These are phyloP conservation scores for Cornus florida DNA, from an alignment of 148 eudicot genomes.

Conservation along the genomic window DNA sequence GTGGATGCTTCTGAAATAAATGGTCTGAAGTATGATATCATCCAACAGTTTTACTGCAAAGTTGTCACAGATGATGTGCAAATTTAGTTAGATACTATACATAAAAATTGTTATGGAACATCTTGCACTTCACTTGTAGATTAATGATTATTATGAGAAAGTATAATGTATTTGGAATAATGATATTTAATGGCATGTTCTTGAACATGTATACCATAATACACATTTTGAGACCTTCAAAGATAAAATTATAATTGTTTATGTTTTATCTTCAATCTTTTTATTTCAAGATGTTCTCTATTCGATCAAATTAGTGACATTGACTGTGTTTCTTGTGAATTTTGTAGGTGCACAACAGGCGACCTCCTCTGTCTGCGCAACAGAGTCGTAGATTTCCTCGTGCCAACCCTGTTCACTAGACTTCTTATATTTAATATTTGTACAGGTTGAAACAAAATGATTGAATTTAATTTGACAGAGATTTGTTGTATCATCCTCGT, in stretches of 20 bases:
- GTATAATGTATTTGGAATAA: background rate
- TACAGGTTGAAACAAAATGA: background rate
- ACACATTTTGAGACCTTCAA: background rate
- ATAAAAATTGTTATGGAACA: too few relatives aligned
- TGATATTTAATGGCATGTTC: background rate
- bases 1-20: background rate
- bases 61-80: background rate
- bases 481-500: too few relatives aligned
- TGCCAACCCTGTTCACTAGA: conserved; percentile 27
- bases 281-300: background rate
- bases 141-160: too few relatives aligned
- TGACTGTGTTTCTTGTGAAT: background rate
- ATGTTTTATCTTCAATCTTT: background rate
- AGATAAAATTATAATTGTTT: background rate
- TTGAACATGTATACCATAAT: too few relatives aligned
- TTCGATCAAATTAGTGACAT: background rate
- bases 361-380: conserved; percentile 71
- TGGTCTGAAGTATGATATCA: background rate
- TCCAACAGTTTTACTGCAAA: background rate
- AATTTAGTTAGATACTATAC: too few relatives aligned
- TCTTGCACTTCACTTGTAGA: too few relatives aligned
- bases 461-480: too few relatives aligned
- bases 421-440: background rate
- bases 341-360: conserved; percentile 61
- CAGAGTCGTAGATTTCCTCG: conserved; percentile 45